Conservation (phyloP, 768 basidiomycete genomes). For the Sistotremastrum suecicum region DNA sequence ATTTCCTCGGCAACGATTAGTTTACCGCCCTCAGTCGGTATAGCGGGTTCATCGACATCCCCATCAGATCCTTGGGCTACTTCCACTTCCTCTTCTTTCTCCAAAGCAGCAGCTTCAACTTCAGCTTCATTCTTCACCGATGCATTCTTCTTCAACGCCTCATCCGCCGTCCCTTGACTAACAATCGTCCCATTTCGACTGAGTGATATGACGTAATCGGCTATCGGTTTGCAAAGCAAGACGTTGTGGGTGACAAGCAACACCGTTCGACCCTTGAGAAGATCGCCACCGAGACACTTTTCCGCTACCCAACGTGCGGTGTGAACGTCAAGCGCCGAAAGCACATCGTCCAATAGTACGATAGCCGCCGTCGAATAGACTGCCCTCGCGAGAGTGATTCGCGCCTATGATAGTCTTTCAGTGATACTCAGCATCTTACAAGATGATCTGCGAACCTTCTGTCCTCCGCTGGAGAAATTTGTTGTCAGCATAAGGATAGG, state of each 20-base stretch:
- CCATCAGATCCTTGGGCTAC: too few species aligned
- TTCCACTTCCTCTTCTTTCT: constrained; percentile 12
- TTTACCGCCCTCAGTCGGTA: constrained; percentile 23
- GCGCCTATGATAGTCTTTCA: constrained; percentile 18
- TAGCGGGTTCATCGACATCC: too few species aligned
- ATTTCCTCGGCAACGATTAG: constrained; percentile 56
- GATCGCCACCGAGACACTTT: constrained; percentile 19
- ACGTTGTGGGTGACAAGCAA: constrained; percentile 23
- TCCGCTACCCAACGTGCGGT: constrained; percentile 23
- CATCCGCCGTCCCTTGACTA: not conserved
- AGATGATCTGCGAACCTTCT: constrained; percentile 23
- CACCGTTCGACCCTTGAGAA: constrained; percentile 21
- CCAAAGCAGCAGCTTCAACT: constrained; percentile 5
- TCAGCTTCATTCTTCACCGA: not conserved
- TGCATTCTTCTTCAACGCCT: constrained; percentile 7
- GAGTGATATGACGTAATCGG: constrained; percentile 8
- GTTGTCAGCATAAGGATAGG: not conserved
- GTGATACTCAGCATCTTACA: too few species aligned
- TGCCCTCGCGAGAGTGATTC: constrained; percentile 32
- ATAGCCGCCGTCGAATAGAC: constrained; percentile 28
- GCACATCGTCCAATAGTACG: constrained; percentile 34
- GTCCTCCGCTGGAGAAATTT: constrained; percentile 20
- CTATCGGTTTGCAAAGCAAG: constrained; percentile 13
- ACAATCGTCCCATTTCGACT: not conserved
- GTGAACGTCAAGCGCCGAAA: constrained; percentile 28